Evolutionary conservation across 2,329 filamentous ascomycete genomes (phyloP).

Genomic region (Nothophaeocryptopus gaeumannii): DNA sequence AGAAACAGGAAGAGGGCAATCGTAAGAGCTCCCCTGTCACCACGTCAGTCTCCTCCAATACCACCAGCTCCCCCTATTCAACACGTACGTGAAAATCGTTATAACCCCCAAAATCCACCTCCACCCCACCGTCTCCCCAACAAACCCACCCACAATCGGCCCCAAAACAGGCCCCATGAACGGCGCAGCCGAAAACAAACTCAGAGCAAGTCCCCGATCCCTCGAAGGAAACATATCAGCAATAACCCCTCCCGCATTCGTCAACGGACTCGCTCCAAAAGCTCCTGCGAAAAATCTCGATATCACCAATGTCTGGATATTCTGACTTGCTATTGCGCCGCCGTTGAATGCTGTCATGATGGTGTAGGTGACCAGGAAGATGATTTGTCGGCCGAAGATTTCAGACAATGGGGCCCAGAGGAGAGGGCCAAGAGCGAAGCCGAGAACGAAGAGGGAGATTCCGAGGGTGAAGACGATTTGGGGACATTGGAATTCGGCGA

Average conservation of each 20-base stretch:
- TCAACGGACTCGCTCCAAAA: conserved; percentile 40
- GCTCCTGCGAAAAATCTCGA: conserved; percentile 43
- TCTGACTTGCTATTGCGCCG: conserved; percentile 39
- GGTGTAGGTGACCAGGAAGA: conserved; percentile 34
- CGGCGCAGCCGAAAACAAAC: conserved; percentile 63
- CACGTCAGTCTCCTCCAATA: not conserved
- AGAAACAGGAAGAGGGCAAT: conserved; percentile 50
- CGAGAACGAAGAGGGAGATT: conserved; percentile 45
- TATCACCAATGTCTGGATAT: conserved; percentile 41
- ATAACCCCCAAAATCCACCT: conserved; percentile 63
- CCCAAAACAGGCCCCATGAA: conserved; percentile 62
- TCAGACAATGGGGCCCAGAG: conserved; percentile 62
- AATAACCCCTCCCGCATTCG: conserved; percentile 43
- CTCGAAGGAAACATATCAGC: conserved; percentile 42
- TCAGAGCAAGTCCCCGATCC: conserved; percentile 50
- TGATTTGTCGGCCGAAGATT: conserved; percentile 49
- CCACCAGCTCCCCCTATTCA: not conserved
- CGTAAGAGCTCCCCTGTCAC: conserved; percentile 55
- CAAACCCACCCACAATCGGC: conserved; percentile 63
- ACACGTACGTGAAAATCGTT: conserved; percentile 48
- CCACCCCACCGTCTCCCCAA: conserved; percentile 60
- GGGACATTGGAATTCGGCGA: conserved; percentile 51
- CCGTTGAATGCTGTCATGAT: conserved; percentile 36
- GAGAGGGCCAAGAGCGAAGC: conserved; percentile 53
- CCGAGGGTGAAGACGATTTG: conserved; percentile 57